Evolutionary conservation across 2,329 filamentous ascomycete genomes (phyloP).

Genomic region (Calonectria honghensis): DNA sequence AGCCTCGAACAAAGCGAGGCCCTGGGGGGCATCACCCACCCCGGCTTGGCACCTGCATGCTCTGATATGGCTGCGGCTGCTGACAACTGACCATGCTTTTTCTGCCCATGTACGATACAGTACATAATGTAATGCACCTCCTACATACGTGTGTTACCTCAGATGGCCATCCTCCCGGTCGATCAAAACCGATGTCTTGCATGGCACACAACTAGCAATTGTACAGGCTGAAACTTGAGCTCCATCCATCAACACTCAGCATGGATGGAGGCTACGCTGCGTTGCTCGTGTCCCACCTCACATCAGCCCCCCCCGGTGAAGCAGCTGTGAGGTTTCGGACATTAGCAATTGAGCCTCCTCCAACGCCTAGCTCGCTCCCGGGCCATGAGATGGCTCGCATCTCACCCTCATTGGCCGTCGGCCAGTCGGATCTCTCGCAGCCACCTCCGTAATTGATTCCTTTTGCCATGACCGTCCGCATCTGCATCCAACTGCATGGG

Average conservation of each 20-base stretch:
- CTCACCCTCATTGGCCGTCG: conserved; percentile 1
- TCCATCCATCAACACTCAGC: background rate
- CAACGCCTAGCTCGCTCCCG: conserved; percentile 2
- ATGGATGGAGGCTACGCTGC: background rate
- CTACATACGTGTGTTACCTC: conserved; percentile 15
- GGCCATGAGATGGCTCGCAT: conserved; percentile 11
- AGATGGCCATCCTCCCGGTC: background rate
- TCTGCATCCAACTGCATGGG: conserved; percentile 11
- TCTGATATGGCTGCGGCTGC: background rate
- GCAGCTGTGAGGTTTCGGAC: conserved; percentile 28
- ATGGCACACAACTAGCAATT: conserved; percentile 9
- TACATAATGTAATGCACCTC: conserved; percentile 6
- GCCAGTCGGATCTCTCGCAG: conserved; percentile 13
- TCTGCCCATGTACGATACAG: conserved; percentile 22
- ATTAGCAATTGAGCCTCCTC: conserved; percentile 20
- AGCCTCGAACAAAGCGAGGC: background rate
- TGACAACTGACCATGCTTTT: conserved; percentile 24
- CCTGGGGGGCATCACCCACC: background rate
- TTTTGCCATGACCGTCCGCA: background rate
- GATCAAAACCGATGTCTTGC: conserved; percentile 26
- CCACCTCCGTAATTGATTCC: conserved; percentile 14
- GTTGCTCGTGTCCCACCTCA: conserved; percentile 4
- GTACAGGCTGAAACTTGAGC: conserved; percentile 19
- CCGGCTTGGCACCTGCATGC: conserved; percentile 14
- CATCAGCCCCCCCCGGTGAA: background rate